Base-by-base conservation (phyloP, 2,329 filamentous ascomycete species). In the Scytalidium lignicola region DNA sequence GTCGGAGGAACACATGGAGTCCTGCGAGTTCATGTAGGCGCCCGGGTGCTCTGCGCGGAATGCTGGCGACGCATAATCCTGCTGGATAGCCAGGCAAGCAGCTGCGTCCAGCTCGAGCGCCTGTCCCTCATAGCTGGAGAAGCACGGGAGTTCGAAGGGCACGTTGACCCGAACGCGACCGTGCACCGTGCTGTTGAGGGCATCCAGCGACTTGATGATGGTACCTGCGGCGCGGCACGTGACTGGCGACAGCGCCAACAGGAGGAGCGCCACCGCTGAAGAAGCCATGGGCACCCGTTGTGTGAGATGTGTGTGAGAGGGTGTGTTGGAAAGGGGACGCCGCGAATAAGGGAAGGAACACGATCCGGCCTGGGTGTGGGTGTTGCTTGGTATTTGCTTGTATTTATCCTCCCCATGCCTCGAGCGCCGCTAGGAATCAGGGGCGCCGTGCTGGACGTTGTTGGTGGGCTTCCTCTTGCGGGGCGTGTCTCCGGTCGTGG, bases 341-440 rank as follows among this genome's bases (percentile, higher is more conserved):
- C 41, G 81, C 80, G 62, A 51, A 78, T 8, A 65, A 75, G 41
- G 82, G 82, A 72, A 81, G 82, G 72, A 74, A 26, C 23, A n/a
- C n/a, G n/a, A n/a, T n/a, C 69, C 10, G 78, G 74, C 18, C 79
- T 85, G 52, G 80, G 69, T 2, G 58, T 83, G 22, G 83, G 83
- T n/a, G 67, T 81, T 26, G 23, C 23, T 26, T 26, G 23, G 23
- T 26, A 26, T 26, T 26, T 26, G 23, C 23, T 26, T 26, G 10
- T 5, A 26, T 26, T 26, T 26, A 26, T 6, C 10, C 23, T 26
- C 23, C 23, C 23, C 23, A 26, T 26, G 23, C 23, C 32, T 68
- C 72, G 45, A 60, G 70, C 1, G 73, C 57, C 3, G 47, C 51
- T 10, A 21, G 3, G 1, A 23, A 17, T 5, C 13, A 51, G 3